Percentiles rank a stretch among this genome's conserved stretches.
phyloP scores from a whole-genome alignment of 768 basidiomycete genomes.

The Phaeotremella skinneri region DNA sequence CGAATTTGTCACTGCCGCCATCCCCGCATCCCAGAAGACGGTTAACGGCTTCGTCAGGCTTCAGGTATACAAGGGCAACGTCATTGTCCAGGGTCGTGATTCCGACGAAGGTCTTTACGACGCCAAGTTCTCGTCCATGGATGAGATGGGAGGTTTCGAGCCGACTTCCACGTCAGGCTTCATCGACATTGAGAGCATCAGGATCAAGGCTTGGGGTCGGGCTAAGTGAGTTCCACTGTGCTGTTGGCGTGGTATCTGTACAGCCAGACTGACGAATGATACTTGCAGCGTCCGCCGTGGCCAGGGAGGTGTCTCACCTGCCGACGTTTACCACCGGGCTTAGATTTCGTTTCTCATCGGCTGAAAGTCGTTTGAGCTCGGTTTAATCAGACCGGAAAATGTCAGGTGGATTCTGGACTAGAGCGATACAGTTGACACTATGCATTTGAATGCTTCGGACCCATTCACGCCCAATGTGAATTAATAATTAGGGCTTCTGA shows the following conservation, averaged over 20 bases:
- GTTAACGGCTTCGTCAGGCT: slow-evolving; percentile 90
- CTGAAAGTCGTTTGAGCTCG: no score
- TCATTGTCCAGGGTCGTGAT: slow-evolving; percentile 84
- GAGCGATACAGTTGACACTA: no score
- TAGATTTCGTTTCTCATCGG: no score
- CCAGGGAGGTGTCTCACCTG: slow-evolving; percentile 69
- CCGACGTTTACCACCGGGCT: slow-evolving; percentile 66
- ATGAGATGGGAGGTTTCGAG: slow-evolving; percentile 96
- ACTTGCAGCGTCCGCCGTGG: slow-evolving; percentile 64
- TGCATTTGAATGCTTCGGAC: no score
- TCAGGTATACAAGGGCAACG: slow-evolving; percentile 94
- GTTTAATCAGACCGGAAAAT: no score
- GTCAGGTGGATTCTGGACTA: no score
- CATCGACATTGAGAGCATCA: slow-evolving; percentile 95
- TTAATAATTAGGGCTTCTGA: no score
- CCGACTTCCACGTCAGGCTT: slow-evolving; percentile 93
- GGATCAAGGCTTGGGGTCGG: slow-evolving; percentile 83
- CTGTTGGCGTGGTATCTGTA: not conserved
- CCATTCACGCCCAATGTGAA: no score
- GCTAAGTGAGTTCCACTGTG: slow-evolving; percentile 13
- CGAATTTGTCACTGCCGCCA: slow-evolving; percentile 85
- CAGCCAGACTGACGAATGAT: not conserved
- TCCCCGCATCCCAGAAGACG: slow-evolving; percentile 90
- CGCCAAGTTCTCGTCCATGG: slow-evolving; percentile 93
- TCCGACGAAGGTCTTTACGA: slow-evolving; percentile 92